Base-by-base conservation (phyloP, 371 early-diverging fungal genomes). In the Saksenaea oblongispora region DNA sequence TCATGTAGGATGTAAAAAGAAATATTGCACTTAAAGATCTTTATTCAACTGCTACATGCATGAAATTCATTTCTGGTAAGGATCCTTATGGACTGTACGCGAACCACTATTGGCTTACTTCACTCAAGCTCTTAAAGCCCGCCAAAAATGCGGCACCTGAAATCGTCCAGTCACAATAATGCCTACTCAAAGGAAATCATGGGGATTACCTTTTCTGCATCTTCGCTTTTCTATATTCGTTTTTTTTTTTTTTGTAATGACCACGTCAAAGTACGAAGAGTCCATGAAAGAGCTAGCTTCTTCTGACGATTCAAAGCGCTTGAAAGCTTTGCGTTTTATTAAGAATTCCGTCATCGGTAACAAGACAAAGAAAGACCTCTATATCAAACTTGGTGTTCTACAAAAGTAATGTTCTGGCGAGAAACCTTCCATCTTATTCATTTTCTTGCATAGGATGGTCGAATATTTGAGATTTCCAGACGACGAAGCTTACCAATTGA, bases 341-440 rank as follows among this genome's bases (percentile, higher is more conserved):
- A 93, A 92, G 72, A 95, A 95, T 67, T 79, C 87, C 37, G 86
- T 93, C 64, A 95, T 95, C 71, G 95, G 95, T 58, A 93, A 93
- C 66, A 84, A 81, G 62, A 91, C 92, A 5, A 92, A 93, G 69
- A 95, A 95, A 74, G 88, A 86, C 61, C 78, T 90, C 14, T 95
- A 90, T 62, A 83, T 89, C 57, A 72, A 82, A 34, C 77, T 89
- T 15, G 89, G 88, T 35, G 80, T 92, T 31, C 80, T 90, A 54
- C 79, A 89, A 53, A 86, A 87, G 91, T 91, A 41, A 51, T 17
- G 37, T 34, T 31, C 18, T 37, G n/a, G 7, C 56, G 14, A 37
- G 37, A 13, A 59, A 18, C 18, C 35, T 11, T 56, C 27, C 27
- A 18, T 31, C 35, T 24, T 35, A 2, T 1, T 53, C 31, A 34